phyloP scores from a whole-genome alignment of 768 basidiomycete genomes.

The Dioszegia aurantiaca region DNA sequence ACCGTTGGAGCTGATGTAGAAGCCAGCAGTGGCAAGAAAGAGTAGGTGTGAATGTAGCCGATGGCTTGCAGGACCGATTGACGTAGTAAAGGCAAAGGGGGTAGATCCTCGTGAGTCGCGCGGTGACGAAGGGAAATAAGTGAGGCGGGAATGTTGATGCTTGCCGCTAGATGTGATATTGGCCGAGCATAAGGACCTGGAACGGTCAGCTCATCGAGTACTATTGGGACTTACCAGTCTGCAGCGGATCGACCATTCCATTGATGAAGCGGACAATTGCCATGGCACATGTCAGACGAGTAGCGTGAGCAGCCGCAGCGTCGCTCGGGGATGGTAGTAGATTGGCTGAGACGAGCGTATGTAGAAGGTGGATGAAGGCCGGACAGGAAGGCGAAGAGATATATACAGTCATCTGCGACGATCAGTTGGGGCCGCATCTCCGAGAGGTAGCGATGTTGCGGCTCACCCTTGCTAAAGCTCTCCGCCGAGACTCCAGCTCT shows the following conservation, averaged over 20 bases:
- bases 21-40: slow-evolving; percentile 67
- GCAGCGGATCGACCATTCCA: slow-evolving; percentile 89
- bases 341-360: slow-evolving; percentile 41
- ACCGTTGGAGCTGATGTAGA: slow-evolving; percentile 55
- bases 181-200: slow-evolving; percentile 76
- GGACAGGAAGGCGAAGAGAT: slow-evolving; percentile 48
- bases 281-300: slow-evolving; percentile 75
- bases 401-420: slow-evolving; percentile 43
- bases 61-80: slow-evolving; percentile 57
- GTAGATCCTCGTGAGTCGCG: slow-evolving; percentile 92
- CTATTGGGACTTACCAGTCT: slow-evolving; percentile 57
- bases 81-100: slow-evolving; percentile 72
- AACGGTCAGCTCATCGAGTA: not conserved
- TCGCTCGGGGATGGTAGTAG: slow-evolving; percentile 31
- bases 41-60: slow-evolving; percentile 40
- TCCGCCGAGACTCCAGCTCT: slow-evolving; percentile 17
- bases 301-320: slow-evolving; percentile 37
- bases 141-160: slow-evolving; percentile 81
- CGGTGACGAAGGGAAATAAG: slow-evolving; percentile 91
- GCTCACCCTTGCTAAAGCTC: slow-evolving; percentile 46
- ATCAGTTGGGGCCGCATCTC: not conserved
- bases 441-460: not conserved
- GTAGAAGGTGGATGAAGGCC: slow-evolving; percentile 44
- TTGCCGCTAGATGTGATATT: slow-evolving; percentile 79
- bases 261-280: slow-evolving; percentile 88